Conservation (phyloP, 129 eudicot species). For the Calendula officinalis region DNA sequence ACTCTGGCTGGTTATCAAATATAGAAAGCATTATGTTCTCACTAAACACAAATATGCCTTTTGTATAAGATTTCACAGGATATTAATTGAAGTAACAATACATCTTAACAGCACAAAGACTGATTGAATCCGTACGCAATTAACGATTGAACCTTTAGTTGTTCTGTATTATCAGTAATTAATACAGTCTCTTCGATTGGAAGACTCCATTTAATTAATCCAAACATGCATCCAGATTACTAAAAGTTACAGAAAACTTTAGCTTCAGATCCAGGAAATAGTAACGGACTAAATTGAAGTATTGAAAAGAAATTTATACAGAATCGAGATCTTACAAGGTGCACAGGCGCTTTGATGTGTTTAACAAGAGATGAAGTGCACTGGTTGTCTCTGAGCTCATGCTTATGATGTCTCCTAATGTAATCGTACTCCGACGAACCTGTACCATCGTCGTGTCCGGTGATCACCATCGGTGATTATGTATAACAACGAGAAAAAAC, state of each 20-base stretch:
- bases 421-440: slow-evolving; percentile 44
- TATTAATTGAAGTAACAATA: neutral
- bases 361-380: slow-evolving; percentile 71
- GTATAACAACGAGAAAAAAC: neutral
- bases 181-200: neutral
- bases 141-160: slow-evolving; percentile 9
- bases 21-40: neutral
- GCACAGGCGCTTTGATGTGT: slow-evolving; percentile 84
- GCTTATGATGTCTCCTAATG: slow-evolving; percentile 70
- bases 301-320: neutral
- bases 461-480: slow-evolving; percentile 28
- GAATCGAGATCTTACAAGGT: slow-evolving; percentile 45
- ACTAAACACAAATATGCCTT: slow-evolving; percentile 5
- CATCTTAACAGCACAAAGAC: slow-evolving; percentile 9
- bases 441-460: slow-evolving; percentile 32
- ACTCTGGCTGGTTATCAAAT: slow-evolving; percentile 1
- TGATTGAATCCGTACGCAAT: slow-evolving; percentile 10
- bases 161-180: no score
- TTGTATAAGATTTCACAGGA: neutral
- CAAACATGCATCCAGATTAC: slow-evolving; percentile 16
- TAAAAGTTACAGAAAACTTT: neutral
- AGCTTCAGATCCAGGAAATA: slow-evolving; percentile 21
- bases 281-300: neutral
- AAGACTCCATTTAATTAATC: neutral
- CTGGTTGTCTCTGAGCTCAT: slow-evolving; percentile 70